Evolutionary conservation across 2,329 filamentous ascomycete genomes (phyloP).

Genomic region (Calonectria leucothoes): DNA sequence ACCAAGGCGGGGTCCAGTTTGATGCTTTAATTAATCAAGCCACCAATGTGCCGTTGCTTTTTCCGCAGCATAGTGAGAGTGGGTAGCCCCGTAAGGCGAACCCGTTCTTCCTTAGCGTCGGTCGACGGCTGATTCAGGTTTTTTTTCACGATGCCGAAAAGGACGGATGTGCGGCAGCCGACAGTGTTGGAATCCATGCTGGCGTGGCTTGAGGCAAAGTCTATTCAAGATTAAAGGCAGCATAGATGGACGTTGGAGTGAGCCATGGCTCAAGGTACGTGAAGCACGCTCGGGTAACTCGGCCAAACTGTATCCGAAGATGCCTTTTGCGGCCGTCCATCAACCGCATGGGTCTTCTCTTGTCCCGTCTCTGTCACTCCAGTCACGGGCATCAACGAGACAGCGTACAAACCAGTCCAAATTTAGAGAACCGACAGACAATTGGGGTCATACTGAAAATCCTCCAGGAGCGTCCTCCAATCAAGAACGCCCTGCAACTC

Average conservation of each 20-base stretch:
- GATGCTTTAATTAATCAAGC: conserved; percentile 3
- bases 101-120: background rate
- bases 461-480: conserved; percentile 43
- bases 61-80: background rate
- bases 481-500: conserved; percentile 35
- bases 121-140: background rate
- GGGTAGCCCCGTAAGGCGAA: background rate
- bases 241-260: background rate
- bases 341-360: background rate
- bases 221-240: background rate
- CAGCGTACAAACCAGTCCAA: background rate
- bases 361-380: too few relatives aligned
- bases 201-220: background rate
- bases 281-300: background rate
- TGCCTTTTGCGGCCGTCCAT: background rate
- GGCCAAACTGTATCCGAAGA: background rate
- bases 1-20: background rate
- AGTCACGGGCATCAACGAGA: too few relatives aligned
- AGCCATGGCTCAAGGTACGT: background rate
- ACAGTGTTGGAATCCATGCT: background rate
- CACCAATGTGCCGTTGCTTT: conserved; percentile 4
- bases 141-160: background rate
- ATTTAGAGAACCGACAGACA: conserved; percentile 31
- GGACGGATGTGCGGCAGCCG: background rate
- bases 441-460: conserved; percentile 41